Evolutionary conservation across 2,329 filamentous ascomycete species (phyloP).

Genomic region (Ophiostoma australiae): DNA sequence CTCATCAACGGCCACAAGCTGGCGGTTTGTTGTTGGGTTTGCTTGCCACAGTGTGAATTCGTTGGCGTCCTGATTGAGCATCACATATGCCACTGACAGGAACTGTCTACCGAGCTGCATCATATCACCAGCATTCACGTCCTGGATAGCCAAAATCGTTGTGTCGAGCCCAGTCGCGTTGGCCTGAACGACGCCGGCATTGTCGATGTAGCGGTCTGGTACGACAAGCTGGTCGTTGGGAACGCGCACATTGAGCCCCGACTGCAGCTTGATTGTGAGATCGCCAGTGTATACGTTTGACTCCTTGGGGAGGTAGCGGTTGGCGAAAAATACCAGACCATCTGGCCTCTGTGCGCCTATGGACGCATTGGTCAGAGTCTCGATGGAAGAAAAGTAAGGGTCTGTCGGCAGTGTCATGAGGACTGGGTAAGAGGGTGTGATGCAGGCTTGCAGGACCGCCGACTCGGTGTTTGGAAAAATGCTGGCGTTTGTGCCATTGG

Average conservation of each 20-base stretch:
- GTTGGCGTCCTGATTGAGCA: constrained; percentile 2
- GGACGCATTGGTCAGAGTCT: background rate
- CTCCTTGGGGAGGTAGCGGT: background rate
- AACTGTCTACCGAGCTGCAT: background rate
- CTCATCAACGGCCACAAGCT: background rate
- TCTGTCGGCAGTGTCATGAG: background rate
- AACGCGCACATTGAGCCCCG: background rate
- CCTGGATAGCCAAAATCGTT: background rate
- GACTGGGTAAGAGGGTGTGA: background rate
- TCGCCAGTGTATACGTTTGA: background rate
- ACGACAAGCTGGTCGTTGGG: background rate
- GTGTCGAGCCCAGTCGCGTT: background rate
- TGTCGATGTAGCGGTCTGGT: background rate
- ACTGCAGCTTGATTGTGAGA: background rate
- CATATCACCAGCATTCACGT: background rate
- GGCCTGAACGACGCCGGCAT: background rate
- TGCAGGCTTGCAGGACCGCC: background rate
- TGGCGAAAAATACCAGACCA: background rate
- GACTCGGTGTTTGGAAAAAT: background rate
- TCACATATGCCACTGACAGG: background rate
- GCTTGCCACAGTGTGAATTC: background rate
- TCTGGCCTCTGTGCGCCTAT: background rate
- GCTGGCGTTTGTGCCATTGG: background rate
- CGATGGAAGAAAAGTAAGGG: background rate
- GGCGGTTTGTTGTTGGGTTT: background rate